Evolutionary conservation across 2,329 filamentous ascomycete genomes (phyloP).

Genomic region (Arthroderma uncinatum): DNA sequence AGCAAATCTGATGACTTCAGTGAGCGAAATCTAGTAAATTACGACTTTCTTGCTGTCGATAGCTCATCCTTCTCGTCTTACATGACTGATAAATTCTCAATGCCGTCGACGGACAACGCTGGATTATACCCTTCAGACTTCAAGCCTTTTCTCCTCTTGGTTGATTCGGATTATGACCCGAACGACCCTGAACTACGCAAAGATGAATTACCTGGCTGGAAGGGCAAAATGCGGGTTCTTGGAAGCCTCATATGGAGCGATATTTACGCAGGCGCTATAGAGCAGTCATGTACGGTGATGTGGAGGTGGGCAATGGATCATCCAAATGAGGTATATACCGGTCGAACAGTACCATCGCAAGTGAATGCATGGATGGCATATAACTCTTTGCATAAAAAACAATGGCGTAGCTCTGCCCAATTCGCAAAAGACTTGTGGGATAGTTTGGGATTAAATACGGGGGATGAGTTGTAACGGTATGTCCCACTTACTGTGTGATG

Average conservation of each 20-base stretch:
- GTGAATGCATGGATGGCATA: neutral
- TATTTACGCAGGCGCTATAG: constrained; percentile 18
- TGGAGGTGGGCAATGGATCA: constrained; percentile 18
- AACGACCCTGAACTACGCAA: constrained; percentile 9
- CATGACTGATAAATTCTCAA: constrained; percentile 13
- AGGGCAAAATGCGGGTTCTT: constrained; percentile 21
- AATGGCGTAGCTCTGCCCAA: neutral
- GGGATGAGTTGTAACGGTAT: neutral
- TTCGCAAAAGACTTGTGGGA: neutral
- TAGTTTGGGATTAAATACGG: neutral
- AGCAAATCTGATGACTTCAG: neutral
- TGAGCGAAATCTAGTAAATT: constrained; percentile 1
- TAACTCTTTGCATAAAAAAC: neutral
- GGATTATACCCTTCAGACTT: constrained; percentile 16
- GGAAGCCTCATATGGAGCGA: constrained; percentile 24
- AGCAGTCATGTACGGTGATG: constrained; percentile 20
- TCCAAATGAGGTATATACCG: constrained; percentile 22
- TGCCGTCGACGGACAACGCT: constrained; percentile 4
- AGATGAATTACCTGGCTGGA: constrained; percentile 18
- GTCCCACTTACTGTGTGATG: neutral
- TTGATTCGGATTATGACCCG: constrained; percentile 19
- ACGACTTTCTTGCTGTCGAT: neutral
- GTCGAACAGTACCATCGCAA: constrained; percentile 12
- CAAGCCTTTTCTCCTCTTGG: constrained; percentile 17
- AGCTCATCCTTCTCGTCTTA: neutral